Evolutionary conservation across 371 early-diverging fungal genomes (phyloP).

Genomic region (Globomyces sp.): DNA sequence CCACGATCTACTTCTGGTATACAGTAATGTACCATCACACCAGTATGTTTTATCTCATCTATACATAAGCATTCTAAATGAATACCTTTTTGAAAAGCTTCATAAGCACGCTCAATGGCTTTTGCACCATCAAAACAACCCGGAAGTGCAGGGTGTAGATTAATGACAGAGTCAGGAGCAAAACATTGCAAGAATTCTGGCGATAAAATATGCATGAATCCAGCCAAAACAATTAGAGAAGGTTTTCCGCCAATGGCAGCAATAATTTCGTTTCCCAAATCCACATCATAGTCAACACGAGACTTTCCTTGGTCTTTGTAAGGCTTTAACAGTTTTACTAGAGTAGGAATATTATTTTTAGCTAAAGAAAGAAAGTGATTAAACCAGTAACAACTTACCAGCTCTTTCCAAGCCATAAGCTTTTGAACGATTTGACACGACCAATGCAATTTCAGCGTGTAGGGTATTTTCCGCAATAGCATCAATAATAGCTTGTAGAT

Average conservation of each 20-base stretch:
- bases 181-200: conserved; percentile 75
- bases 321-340: conserved; percentile 65
- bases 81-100: conserved; percentile 69
- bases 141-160: conserved; percentile 95
- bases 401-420: conserved; percentile 88
- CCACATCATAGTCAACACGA: conserved; percentile 83
- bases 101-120: conserved; percentile 91
- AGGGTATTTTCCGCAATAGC: conserved; percentile 46
- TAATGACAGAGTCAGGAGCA: conserved; percentile 72
- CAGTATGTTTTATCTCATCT: conserved; percentile 68
- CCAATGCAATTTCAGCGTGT: conserved; percentile 55
- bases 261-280: conserved; percentile 69
- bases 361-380: conserved; percentile 17
- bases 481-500: conserved; percentile 96
- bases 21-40: conserved; percentile 96
- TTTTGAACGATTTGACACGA: conserved; percentile 74
- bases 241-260: background rate
- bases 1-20: conserved; percentile 95
- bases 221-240: conserved; percentile 80
- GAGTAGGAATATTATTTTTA: conserved; percentile 78
- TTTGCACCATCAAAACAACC: conserved; percentile 93
- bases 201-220: conserved; percentile 96
- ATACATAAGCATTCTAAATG: too few relatives aligned
- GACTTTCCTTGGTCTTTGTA: conserved; percentile 77
- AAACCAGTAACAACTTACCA: conserved; percentile 4